phyloP scores from a whole-genome alignment of 1,284 basidiomycete genomes.

The Fistulinella cinereoalba region DNA sequence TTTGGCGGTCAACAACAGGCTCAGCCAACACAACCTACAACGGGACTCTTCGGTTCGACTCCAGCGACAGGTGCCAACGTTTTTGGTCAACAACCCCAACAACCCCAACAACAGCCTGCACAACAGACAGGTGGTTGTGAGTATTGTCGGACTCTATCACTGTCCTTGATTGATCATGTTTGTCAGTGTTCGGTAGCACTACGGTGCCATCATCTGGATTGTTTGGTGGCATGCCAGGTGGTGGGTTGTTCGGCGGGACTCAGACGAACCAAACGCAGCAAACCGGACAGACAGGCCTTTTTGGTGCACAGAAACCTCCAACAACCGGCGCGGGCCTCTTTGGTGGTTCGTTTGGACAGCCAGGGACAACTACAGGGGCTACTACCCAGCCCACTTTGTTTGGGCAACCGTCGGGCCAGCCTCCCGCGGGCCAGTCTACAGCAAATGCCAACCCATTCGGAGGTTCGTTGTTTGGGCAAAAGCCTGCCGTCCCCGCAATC shows the following conservation, averaged over 20 bases:
- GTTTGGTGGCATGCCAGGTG: constrained; percentile 33
- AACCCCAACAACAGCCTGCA: constrained; percentile 31
- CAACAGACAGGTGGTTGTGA: constrained; percentile 35
- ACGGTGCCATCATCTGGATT: constrained; percentile 29
- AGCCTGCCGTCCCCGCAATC: constrained; percentile 37
- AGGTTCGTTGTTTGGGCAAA: constrained; percentile 44
- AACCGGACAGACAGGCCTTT: constrained; percentile 32
- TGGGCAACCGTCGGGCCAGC: constrained; percentile 41
- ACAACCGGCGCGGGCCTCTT: constrained; percentile 31
- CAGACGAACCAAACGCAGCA: constrained; percentile 37
- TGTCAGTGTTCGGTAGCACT: constrained; percentile 27
- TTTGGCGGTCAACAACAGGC: constrained; percentile 32
- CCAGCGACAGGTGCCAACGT: constrained; percentile 24
- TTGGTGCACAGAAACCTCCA: constrained; percentile 36
- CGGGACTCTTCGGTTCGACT: constrained; percentile 38
- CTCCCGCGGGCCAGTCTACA: constrained; percentile 31
- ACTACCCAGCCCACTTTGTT: constrained; percentile 39
- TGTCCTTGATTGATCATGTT: constrained; percentile 6
- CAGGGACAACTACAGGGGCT: constrained; percentile 29
- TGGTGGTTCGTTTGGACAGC: constrained; percentile 36
- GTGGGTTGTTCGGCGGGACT: constrained; percentile 48
- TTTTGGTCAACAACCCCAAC: constrained; percentile 42
- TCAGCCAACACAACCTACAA: constrained; percentile 33
- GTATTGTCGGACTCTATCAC: constrained; percentile 8
- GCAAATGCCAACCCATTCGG: constrained; percentile 33